Conservation (phyloP, 331 rosid species). For the Stylosanthes scabra region DNA sequence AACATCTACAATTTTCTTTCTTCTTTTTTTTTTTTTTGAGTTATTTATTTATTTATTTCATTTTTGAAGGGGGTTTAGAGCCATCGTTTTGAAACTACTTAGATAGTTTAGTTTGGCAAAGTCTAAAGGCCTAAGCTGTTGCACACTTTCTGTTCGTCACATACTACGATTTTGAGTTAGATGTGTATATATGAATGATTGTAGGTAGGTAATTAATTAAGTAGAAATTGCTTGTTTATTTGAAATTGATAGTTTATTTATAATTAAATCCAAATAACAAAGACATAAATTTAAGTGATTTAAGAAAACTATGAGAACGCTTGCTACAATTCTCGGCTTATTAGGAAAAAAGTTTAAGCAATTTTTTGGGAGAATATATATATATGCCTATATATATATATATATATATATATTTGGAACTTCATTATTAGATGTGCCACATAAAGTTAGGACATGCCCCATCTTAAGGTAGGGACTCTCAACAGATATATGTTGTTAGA, state of each 20-base stretch:
- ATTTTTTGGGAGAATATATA: too few species aligned
- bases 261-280: neutral
- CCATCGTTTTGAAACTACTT: slow-evolving; percentile 4
- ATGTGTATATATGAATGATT: neutral
- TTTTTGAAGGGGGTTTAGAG: neutral
- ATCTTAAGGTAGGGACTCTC: neutral
- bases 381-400: too few species aligned
- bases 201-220: neutral
- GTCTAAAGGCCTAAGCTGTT: slow-evolving; percentile 16
- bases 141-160: slow-evolving; percentile 11
- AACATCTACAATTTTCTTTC: too few species aligned
- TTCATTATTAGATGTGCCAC: slow-evolving; percentile 9
- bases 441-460: neutral
- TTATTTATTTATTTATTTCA: too few species aligned
- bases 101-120: neutral
- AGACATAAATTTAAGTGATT: too few species aligned
- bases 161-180: neutral
- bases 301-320: neutral
- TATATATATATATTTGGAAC: neutral
- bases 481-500: neutral
- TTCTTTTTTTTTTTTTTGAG: neutral
- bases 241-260: slow-evolving; percentile 19
- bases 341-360: too few species aligned
- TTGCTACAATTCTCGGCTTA: neutral
- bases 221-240: neutral